phyloP scores from a whole-genome alignment of 2,329 filamentous ascomycete genomes.

The Cercospora sesami region DNA sequence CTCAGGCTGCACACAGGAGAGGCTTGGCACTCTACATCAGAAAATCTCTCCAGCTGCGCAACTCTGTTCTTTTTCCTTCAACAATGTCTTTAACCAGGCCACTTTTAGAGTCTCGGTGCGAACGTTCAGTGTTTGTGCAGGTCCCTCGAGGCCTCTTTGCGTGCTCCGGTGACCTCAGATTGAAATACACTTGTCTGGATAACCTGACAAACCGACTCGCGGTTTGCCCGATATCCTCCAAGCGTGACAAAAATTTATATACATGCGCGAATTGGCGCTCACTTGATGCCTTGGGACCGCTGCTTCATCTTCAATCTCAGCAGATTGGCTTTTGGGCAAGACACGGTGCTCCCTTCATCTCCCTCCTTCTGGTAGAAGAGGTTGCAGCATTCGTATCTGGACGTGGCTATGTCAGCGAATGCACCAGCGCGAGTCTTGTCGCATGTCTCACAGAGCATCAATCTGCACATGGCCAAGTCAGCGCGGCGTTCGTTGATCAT shows the following conservation, averaged over 20 bases:
- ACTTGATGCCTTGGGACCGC: slow-evolving; percentile 50
- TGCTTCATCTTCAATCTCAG: slow-evolving; percentile 83
- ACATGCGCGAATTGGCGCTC: slow-evolving; percentile 12
- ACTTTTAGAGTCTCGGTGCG: slow-evolving; percentile 99
- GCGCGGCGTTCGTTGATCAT: background rate
- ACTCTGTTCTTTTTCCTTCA: slow-evolving; percentile 46
- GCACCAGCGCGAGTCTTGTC: background rate
- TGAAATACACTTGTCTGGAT: slow-evolving; percentile 56
- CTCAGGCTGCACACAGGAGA: background rate
- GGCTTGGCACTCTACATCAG: slow-evolving; percentile 3
- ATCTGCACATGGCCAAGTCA: slow-evolving; percentile 53
- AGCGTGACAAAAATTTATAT: slow-evolving; percentile 39
- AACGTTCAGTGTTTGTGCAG: slow-evolving; percentile 92
- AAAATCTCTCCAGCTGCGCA: slow-evolving; percentile 11
- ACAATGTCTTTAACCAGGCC: slow-evolving; percentile 76
- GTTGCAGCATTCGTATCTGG: slow-evolving; percentile 81
- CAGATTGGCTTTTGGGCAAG: slow-evolving; percentile 80
- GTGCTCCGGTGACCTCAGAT: slow-evolving; percentile 98
- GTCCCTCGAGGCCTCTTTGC: slow-evolving; percentile 71
- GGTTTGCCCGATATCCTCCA: slow-evolving; percentile 46
- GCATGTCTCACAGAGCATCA: slow-evolving; percentile 60
- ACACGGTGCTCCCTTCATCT: slow-evolving; percentile 71
- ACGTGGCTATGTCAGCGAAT: background rate
- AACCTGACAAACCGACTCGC: slow-evolving; percentile 43
- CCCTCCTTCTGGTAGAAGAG: slow-evolving; percentile 80